Evolutionary conservation across 768 basidiomycete species (phyloP), one percentile per base, ranked within the genome.

Genomic region (Ramaria rubella): DNA sequence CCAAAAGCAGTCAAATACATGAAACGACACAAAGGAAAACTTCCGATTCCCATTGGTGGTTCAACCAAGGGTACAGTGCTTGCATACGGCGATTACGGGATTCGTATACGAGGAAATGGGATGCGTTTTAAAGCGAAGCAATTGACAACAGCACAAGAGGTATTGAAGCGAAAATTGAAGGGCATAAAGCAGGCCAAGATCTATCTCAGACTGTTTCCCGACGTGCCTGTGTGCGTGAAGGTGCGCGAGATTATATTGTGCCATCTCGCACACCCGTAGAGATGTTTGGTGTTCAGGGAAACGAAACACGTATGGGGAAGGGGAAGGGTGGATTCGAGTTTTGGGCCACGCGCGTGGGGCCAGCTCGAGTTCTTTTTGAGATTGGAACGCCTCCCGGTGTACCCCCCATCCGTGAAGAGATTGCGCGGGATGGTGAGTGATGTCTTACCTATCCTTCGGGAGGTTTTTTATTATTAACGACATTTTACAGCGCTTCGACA

Each of bases 291-390:
- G 6, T 23, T 57, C 58, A 93, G 90, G 95, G 96, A 53, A 98
- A 96, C 64, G 94, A 98, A 71, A 94, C 93, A 5, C 88, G 96
- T 78, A 97, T 98, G 96, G 96, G 96, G 50, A 98, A 98, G 73
- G 96, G 96, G 58, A 99, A 99, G 70, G 96, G 96, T 45, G 82
- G 88, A 0, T 98, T 98, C 64, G 96, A 98, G 67, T 97, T 79
- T 68, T 99, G 96, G 96, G 91, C 94, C 26, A 90, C 88, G 58
- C 82, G 94, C 45, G 91, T 93, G 0, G 85, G 89, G 5, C 86
- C 81, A 6, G 94, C 94, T 1, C 84, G 91, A 27, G 93, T 97
- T 14, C 81, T 99, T 23, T 90, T 98, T 60, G 95, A 98, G 69
- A 86, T 98, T 63, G 94, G 93, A 1, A 56, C 55, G 30, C 55